Base-by-base conservation (phyloP, 345 rosid species). In the Salix caprea region DNA sequence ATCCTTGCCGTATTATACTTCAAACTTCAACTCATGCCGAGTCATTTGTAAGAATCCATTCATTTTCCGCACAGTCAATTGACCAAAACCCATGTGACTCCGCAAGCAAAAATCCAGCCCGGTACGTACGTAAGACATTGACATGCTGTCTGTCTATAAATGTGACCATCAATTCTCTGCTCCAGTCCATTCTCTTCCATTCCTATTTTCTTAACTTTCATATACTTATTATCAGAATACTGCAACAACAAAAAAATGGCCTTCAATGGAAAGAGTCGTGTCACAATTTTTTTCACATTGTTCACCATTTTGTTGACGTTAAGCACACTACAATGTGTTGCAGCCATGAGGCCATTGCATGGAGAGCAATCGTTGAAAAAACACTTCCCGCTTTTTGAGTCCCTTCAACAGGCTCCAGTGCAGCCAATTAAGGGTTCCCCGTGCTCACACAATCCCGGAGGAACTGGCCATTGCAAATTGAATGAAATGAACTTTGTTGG, bases 401-500 rank as follows among this genome's bases (percentile, higher is more conserved):
- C 83, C 4, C 81, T 82, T 4, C 64, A 54, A 4, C 74, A 32
- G 65, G 88, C 78, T 14, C 78, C 82, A 0, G 77, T 69, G 46
- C 65, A 85, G 0, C 81, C 86, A 1, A 26, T 72, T 2, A 14
- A 6, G 2, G 65, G 72, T 30, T 73, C 81, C 26, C 69, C 81
- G 14, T 81, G 88, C 82, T 28, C 78, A 3, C 2, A 77, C 74
- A 78, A 73, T 42, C 78, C 82, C 0, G 77, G 72, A 11, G 78
- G 74, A 1, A 4, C 13, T 4, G 78, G 85, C 44, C 7, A 9
- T 36, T 74, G 79, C 65, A 2, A 18, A 3, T 32, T 77, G 74
- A 70, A 32, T 10, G 65, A 24, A 44, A 79, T 72, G 77, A 84
- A 84, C 77, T 77, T 72, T 9, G 85, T 79, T 36, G 84, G 82